Percentiles rank a stretch among this genome's conserved stretches.
Evolutionary conservation across 2,329 filamentous ascomycete species (phyloP).

Genomic region (Calonectria hongkongensis): DNA sequence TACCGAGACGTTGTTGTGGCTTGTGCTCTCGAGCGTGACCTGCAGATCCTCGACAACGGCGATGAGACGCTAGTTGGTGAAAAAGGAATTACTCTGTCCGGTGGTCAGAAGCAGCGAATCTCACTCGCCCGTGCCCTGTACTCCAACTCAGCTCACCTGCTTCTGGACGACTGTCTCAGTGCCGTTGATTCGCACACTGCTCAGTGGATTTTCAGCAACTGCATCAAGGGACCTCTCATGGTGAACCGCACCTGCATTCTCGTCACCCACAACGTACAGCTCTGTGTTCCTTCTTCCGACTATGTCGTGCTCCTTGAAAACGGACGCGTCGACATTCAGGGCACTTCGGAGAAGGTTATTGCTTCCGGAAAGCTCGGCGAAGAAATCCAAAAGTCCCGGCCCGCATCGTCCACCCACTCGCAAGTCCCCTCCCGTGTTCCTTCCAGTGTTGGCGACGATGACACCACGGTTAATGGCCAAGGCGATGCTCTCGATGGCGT

Average conservation of each 20-base stretch:
- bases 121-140: conserved; percentile 98
- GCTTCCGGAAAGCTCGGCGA: conserved; percentile 92
- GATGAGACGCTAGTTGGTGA: conserved; percentile 97
- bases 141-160: conserved; percentile 91
- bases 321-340: conserved; percentile 85
- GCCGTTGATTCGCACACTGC: conserved; percentile 98
- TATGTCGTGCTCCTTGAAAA: conserved; percentile 92
- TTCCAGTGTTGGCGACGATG: conserved; percentile 82
- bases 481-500: conserved; percentile 68
- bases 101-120: conserved; percentile 97
- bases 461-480: conserved; percentile 71
- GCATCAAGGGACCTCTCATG: conserved; percentile 93
- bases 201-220: conserved; percentile 98
- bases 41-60: conserved; percentile 93
- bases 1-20: conserved; percentile 93
- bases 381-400: conserved; percentile 83
- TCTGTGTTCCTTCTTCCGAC: conserved; percentile 87
- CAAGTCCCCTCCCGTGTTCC: conserved; percentile 85
- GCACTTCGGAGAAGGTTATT: conserved; percentile 85
- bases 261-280: conserved; percentile 95
- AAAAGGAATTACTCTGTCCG: conserved; percentile 97
- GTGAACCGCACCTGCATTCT: conserved; percentile 91
- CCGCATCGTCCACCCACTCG: conserved; percentile 82
- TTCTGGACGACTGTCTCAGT: conserved; percentile 96
- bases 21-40: conserved; percentile 92